phyloP scores from a whole-genome alignment of 371 early-diverging fungal species.

The Vairimorpha apis region DNA sequence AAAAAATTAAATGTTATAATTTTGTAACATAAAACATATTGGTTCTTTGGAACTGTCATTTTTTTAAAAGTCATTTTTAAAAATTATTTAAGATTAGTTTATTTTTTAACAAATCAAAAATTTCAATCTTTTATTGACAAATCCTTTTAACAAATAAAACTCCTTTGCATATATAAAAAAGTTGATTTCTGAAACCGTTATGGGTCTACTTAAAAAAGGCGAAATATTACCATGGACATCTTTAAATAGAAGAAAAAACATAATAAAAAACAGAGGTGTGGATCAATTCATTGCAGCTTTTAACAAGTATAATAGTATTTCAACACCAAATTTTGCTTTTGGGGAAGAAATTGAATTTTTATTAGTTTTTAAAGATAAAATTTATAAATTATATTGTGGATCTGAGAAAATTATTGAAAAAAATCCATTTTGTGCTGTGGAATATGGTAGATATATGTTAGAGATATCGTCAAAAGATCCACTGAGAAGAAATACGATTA shows the following conservation, averaged over 20 bases:
- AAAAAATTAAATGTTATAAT: too few species aligned
- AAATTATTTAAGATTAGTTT: too few species aligned
- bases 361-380: slow-evolving; percentile 8
- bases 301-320: slow-evolving; percentile 4
- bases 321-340: slow-evolving; percentile 36
- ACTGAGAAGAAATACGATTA: slow-evolving; percentile 11
- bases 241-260: slow-evolving; percentile 12
- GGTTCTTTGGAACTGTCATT: too few species aligned
- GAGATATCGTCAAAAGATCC: slow-evolving; percentile 51
- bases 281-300: slow-evolving; percentile 51
- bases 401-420: slow-evolving; percentile 15
- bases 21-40: too few species aligned
- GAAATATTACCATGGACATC: slow-evolving; percentile 42
- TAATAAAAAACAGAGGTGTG: slow-evolving; percentile 51
- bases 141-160: too few species aligned
- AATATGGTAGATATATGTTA: slow-evolving; percentile 59
- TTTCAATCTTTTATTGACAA: too few species aligned
- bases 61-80: too few species aligned
- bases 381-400: slow-evolving; percentile 35
- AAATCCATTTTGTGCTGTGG: slow-evolving; percentile 13
- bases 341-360: slow-evolving; percentile 59
- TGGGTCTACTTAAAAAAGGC: slow-evolving; percentile 51
- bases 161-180: too few species aligned
- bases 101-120: too few species aligned
- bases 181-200: too few species aligned